phyloP scores from a whole-genome alignment of 1,139 yeast genomes.

The Suhomyces taliae region DNA sequence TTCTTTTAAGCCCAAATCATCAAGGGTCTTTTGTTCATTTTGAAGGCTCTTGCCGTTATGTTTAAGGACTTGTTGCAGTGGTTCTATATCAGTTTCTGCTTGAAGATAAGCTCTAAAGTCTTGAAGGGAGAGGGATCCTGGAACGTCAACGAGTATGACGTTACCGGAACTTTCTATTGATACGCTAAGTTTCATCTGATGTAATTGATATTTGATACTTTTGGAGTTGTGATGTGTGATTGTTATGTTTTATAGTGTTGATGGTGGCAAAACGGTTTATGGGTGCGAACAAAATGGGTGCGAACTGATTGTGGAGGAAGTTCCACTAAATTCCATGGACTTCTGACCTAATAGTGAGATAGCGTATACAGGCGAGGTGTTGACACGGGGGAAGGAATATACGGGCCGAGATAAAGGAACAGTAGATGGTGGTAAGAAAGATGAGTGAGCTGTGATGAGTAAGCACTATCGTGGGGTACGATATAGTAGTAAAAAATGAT shows the following conservation, averaged over 20 bases:
- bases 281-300: not conserved
- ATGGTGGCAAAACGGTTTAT: conserved; percentile 2
- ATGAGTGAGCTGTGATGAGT: too few relatives aligned
- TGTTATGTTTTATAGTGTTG: not conserved
- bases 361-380: too few relatives aligned
- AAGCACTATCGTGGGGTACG: too few relatives aligned
- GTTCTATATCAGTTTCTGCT: conserved; percentile 63
- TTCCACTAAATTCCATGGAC: not conserved
- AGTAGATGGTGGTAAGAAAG: too few relatives aligned
- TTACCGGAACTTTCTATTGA: conserved; percentile 32
- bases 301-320: too few relatives aligned
- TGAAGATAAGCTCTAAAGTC: conserved; percentile 79
- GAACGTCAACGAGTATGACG: conserved; percentile 52
- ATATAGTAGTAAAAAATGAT: too few relatives aligned
- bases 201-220: not conserved
- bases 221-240: not conserved
- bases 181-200: conserved; percentile 38
- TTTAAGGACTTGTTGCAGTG: conserved; percentile 46
- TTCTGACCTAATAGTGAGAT: not conserved
- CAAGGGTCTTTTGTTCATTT: conserved; percentile 37
- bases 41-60: conserved; percentile 47
- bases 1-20: conserved; percentile 48
- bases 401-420: too few relatives aligned
- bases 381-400: too few relatives aligned
- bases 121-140: conserved; percentile 59